Evolutionary conservation across 2,329 filamentous ascomycete genomes (phyloP), one percentile per base, ranked within the genome.

Genomic region (Sporothrix schenckii): DNA sequence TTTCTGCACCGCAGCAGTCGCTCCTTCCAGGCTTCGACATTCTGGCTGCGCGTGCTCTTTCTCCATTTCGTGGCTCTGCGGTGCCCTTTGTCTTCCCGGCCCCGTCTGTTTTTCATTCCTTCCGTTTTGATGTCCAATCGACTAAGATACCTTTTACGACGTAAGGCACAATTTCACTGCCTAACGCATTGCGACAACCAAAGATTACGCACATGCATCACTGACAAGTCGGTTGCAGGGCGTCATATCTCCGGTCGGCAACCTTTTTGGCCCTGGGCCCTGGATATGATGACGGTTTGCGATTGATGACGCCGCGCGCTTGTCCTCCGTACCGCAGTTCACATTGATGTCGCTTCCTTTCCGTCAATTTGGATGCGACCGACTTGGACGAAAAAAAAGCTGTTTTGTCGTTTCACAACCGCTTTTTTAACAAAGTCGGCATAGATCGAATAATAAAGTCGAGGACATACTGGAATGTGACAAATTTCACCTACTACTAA

Each of bases 111-210:
- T 16, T 52, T 54, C 41, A 9, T n/a, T n/a, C 13, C 11, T 41
- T 24, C 63, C 63, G 27, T 66, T 66, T 53, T 66, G 27, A 3
- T 24, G n/a, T 24, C 6, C 34, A 53, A 66, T 53, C 34, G 5
- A 34, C 7, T 5, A n/a, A n/a, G n/a, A n/a, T n/a, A 1, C 1
- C 34, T 7, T 3, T 34, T 9, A 34, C 34, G 34, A 9, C 34
- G 34, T 34, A 34, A 34, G 24, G n/a, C 47, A 11, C 21, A 66
- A 66, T 53, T 52, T 53, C 63, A 53, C 63, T 66, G 49, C 63
- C 63, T 66, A 41, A 41, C 49, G 63, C 49, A 66, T 66, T 21
- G 49, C 49, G 49, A 30, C 63, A 66, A 13, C 7, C 63, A 66
- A 24, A 53, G 49, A 66, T 52, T 52, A 66, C 61, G 34, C 61